phyloP scores from a whole-genome alignment of 495 filamentous ascomycete genomes.

The Daldinia childiae region DNA sequence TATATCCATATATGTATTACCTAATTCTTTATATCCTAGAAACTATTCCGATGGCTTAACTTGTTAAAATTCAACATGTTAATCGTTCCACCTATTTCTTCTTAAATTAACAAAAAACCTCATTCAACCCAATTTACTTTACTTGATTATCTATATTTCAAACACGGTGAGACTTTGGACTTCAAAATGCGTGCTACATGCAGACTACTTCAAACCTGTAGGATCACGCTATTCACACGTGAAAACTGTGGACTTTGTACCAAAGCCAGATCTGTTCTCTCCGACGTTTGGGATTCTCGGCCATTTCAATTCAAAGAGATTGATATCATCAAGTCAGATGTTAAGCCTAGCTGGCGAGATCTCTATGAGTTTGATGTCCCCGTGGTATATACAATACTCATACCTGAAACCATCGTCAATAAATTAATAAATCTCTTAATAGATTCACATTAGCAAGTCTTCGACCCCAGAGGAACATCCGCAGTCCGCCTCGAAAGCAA shows the following conservation, averaged over 20 bases:
- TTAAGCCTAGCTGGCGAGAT: conserved; percentile 72
- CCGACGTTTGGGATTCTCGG: conserved; percentile 70
- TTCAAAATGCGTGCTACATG: conserved; percentile 51
- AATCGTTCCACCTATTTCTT: background rate
- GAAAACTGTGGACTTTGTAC: conserved; percentile 81
- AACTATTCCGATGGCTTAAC: no score
- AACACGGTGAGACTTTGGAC: background rate
- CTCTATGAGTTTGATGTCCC: conserved; percentile 92
- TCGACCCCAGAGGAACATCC: conserved; percentile 57
- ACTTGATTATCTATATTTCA: background rate
- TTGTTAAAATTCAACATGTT: background rate
- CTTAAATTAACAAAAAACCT: background rate
- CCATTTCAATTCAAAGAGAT: conserved; percentile 81
- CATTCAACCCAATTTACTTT: background rate
- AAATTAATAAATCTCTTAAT: conserved; percentile 8
- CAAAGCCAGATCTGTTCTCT: conserved; percentile 76
- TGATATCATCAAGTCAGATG: conserved; percentile 74
- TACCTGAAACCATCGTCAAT: no score
- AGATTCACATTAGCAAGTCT: conserved; percentile 74
- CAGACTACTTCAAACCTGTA: conserved; percentile 65
- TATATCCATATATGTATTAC: background rate
- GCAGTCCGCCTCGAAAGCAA: conserved; percentile 64
- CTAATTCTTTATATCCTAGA: background rate
- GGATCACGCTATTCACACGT: conserved; percentile 86
- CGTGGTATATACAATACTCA: conserved; percentile 63